Conservation (phyloP, 768 basidiomycete genomes). For the Saitozyma podzolica region DNA sequence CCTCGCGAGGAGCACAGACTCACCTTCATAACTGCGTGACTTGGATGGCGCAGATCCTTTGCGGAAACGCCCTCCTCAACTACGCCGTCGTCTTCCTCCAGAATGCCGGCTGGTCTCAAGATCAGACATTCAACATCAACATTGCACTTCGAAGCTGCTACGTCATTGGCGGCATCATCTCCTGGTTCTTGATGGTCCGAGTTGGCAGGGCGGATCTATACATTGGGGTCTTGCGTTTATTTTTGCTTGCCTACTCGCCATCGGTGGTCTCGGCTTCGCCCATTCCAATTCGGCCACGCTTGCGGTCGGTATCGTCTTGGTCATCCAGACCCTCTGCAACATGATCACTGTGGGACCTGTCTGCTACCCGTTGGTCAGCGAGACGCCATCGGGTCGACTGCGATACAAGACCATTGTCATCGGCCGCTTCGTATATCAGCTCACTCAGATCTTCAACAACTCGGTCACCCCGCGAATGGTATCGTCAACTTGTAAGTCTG, state of each 20-base stretch:
- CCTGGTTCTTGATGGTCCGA: slow-evolving; percentile 25
- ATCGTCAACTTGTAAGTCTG: slow-evolving; percentile 8
- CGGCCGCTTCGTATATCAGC: slow-evolving; percentile 28
- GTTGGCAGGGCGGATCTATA: slow-evolving; percentile 28
- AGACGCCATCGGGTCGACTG: slow-evolving; percentile 24
- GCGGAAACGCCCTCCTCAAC: slow-evolving; percentile 29
- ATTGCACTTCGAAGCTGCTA: slow-evolving; percentile 23
- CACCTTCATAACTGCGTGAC: slow-evolving; percentile 14
- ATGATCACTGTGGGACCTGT: slow-evolving; percentile 26
- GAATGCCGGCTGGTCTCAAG: slow-evolving; percentile 18
- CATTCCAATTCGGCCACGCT: slow-evolving; percentile 1
- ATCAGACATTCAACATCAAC: slow-evolving; percentile 27
- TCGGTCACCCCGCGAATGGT: slow-evolving; percentile 26
- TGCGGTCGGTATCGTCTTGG: slow-evolving; percentile 31
- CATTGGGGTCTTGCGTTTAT: slow-evolving; percentile 27
- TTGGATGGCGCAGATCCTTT: slow-evolving; percentile 44
- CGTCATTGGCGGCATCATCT: slow-evolving; percentile 23
- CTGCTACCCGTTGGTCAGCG: slow-evolving; percentile 33
- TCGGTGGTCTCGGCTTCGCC: slow-evolving; percentile 13
- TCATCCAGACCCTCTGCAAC: slow-evolving; percentile 30
- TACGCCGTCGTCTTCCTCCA: slow-evolving; percentile 32
- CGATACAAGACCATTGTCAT: slow-evolving; percentile 45
- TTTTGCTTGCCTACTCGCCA: slow-evolving; percentile 17
- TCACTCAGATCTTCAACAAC: slow-evolving; percentile 27
- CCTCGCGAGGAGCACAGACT: not conserved